phyloP scores from a whole-genome alignment of 306 rosid species.

The Adenanthera pavonina region DNA sequence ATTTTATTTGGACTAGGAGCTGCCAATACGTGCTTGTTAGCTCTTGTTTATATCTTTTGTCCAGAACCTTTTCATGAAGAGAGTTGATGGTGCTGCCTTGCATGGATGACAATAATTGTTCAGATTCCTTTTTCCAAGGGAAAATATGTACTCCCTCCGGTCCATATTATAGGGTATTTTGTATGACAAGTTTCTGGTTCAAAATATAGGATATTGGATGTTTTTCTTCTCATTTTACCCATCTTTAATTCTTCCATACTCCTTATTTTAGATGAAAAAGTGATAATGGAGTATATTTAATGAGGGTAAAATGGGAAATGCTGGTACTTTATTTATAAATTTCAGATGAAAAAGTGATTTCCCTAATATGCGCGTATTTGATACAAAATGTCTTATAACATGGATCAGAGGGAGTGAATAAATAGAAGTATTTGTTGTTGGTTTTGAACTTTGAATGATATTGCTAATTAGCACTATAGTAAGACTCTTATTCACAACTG shows the following conservation, averaged over 20 bases:
- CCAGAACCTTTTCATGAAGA: not conserved
- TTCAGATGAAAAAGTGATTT: too few species aligned
- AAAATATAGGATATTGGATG: too few species aligned
- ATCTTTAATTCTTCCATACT: too few species aligned
- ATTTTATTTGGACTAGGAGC: not conserved
- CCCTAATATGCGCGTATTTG: too few species aligned
- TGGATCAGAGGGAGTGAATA: not conserved
- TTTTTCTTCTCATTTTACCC: too few species aligned
- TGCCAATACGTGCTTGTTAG: constrained; percentile 20
- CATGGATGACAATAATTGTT: constrained; percentile 9
- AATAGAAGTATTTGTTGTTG: constrained; percentile 19
- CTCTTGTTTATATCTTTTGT: constrained; percentile 20
- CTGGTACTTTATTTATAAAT: too few species aligned
- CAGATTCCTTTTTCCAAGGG: constrained; percentile 20
- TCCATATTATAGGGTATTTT: too few species aligned
- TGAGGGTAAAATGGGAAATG: too few species aligned
- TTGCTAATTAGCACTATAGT: not conserved
- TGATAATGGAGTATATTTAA: too few species aligned
- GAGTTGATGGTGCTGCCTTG: not conserved
- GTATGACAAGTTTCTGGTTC: too few species aligned
- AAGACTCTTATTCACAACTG: constrained; percentile 17
- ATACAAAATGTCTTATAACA: too few species aligned
- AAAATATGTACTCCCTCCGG: not conserved
- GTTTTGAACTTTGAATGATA: constrained; percentile 15
- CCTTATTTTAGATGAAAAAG: too few species aligned